Percentiles rank a stretch among this genome's conserved stretches.
These are phyloP conservation scores for Backusella morwellensis DNA, from an alignment of 192 early-diverging fungal genomes.

Conservation along the genomic window DNA sequence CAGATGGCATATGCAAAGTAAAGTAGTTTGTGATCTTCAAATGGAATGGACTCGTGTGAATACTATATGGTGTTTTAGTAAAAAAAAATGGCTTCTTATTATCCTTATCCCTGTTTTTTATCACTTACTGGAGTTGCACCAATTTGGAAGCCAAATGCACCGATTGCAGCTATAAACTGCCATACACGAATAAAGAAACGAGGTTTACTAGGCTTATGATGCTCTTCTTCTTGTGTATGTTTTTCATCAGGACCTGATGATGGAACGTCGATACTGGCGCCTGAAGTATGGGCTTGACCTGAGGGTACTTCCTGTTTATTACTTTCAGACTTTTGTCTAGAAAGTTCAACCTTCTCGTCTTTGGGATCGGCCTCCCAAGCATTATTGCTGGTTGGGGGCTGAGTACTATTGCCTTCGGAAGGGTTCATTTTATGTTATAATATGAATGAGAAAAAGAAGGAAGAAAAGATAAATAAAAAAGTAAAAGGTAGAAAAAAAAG, in stretches of 20 bases:
- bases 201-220: conserved; percentile 18
- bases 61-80: neutral
- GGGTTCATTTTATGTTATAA: neutral
- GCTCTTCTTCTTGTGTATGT: neutral
- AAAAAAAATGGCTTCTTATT: neutral
- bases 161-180: conserved; percentile 29
- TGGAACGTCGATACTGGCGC: neutral
- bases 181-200: conserved; percentile 27
- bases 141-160: conserved; percentile 33
- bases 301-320: conserved; percentile 3
- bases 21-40: neutral
- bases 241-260: neutral
- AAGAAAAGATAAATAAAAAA: neutral
- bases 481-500: no score
- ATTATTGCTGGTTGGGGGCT: neutral
- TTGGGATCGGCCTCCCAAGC: neutral
- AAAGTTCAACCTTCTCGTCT: neutral
- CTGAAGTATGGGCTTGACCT: neutral
- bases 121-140: conserved; percentile 34
- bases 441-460: neutral
- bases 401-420: neutral
- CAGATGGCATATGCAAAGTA: neutral
- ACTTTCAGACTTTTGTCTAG: neutral
- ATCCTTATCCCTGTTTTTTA: neutral
- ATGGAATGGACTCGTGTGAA: neutral